These are phyloP conservation scores for Tolypocladium inflatum DNA, from an alignment of 2,329 filamentous ascomycete species.

Conservation along the genomic window DNA sequence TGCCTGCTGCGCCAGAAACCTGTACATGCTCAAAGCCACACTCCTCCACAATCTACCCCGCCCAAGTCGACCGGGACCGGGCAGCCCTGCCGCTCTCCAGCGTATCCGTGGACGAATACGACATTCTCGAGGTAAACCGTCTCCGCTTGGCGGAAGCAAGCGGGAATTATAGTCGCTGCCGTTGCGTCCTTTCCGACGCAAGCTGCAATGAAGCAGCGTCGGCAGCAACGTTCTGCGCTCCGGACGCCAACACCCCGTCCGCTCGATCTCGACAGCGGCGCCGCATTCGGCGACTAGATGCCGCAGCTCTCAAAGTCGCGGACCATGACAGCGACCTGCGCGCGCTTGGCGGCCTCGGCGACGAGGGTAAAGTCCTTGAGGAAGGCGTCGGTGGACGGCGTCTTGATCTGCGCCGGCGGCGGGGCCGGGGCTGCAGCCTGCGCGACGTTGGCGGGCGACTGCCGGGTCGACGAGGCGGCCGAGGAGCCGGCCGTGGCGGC, in stretches of 20 bases:
- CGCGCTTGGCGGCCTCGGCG: constrained; percentile 86
- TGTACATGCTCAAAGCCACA: background rate
- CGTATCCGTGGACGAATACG: background rate
- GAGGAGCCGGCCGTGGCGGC: background rate
- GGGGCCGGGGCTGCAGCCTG: constrained; percentile 13
- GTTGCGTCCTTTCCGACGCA: background rate
- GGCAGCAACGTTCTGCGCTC: background rate
- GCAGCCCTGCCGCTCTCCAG: background rate
- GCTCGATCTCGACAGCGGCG: background rate
- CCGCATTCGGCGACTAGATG: constrained; percentile 26
- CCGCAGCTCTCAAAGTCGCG: constrained; percentile 72
- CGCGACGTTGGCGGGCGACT: constrained; percentile 17
- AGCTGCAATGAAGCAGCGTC: background rate
- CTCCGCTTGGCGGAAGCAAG: background rate
- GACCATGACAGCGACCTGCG: constrained; percentile 82
- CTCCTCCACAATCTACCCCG: background rate
- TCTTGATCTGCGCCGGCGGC: constrained; percentile 18
- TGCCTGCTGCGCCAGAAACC: background rate
- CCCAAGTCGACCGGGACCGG: background rate
- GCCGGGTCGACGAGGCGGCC: constrained; percentile 16
- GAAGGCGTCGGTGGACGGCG: constrained; percentile 46
- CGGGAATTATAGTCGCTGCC: background rate
- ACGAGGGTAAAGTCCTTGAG: constrained; percentile 76
- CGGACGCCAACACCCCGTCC: too few relatives aligned
- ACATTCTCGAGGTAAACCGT: background rate